phyloP scores from a whole-genome alignment of 768 basidiomycete species.

The Naematelia aurantialba region DNA sequence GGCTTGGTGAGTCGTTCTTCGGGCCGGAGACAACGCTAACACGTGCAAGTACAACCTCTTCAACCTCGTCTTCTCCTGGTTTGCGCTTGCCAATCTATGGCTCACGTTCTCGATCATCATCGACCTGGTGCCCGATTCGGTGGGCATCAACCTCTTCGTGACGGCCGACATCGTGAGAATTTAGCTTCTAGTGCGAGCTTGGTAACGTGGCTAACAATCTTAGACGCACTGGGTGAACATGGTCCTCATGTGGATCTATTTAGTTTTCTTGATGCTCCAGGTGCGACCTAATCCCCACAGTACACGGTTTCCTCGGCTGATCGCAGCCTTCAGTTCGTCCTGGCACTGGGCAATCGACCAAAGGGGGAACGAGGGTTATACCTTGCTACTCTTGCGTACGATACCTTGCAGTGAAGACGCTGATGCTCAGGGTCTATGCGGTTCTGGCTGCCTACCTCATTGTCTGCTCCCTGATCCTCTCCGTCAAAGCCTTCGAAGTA shows the following conservation, averaged over 20 bases:
- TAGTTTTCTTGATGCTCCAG: slow-evolving; percentile 77
- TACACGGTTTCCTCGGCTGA: background rate
- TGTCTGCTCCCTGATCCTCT: slow-evolving; percentile 80
- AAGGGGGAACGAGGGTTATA: slow-evolving; percentile 70
- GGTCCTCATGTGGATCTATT: slow-evolving; percentile 78
- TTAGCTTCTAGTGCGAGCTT: background rate
- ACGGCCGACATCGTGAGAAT: slow-evolving; percentile 64
- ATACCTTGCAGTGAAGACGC: background rate
- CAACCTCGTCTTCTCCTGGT: slow-evolving; percentile 85
- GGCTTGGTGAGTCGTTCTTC: slow-evolving; percentile 61
- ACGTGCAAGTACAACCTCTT: slow-evolving; percentile 51
- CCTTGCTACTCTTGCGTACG: slow-evolving; percentile 32
- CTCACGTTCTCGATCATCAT: slow-evolving; percentile 95
- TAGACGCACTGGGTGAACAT: slow-evolving; percentile 88
- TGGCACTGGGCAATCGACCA: slow-evolving; percentile 75
- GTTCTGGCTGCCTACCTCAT: slow-evolving; percentile 77
- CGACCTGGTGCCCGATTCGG: slow-evolving; percentile 61
- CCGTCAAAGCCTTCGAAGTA: slow-evolving; percentile 72
- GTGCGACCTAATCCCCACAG: slow-evolving; percentile 45
- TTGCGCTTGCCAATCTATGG: slow-evolving; percentile 87
- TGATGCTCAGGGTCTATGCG: slow-evolving; percentile 72
- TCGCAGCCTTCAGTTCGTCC: slow-evolving; percentile 55
- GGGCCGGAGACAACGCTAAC: background rate
- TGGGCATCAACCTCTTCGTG: slow-evolving; percentile 63
- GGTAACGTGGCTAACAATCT: slow-evolving; percentile 5